Conservation (phyloP, 257 asterid species). For the Dorcoceras hygrometricum region DNA sequence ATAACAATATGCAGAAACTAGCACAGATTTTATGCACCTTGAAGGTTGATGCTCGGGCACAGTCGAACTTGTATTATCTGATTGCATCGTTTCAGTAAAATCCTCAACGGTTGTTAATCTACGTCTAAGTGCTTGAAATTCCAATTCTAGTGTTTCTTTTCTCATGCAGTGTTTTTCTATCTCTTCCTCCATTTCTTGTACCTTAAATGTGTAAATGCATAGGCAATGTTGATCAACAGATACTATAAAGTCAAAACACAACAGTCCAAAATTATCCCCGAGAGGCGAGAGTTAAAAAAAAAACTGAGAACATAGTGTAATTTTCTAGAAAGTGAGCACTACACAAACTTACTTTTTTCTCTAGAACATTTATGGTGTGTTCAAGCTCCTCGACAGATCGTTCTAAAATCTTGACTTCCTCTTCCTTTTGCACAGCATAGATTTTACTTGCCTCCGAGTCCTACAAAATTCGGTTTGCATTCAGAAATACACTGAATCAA, state of each 20-base stretch:
- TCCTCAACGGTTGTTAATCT: conserved; percentile 67
- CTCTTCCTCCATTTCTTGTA: conserved; percentile 79
- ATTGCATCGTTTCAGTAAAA: conserved; percentile 51
- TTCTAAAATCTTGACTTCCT: conserved; percentile 83
- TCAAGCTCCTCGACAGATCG: conserved; percentile 88
- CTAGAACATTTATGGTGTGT: conserved; percentile 77
- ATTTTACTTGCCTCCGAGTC: conserved; percentile 68
- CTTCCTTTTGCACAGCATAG: conserved; percentile 88
- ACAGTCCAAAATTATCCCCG: conserved; percentile 10
- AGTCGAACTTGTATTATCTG: conserved; percentile 41
- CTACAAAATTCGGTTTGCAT: conserved; percentile 37
- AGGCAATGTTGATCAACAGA: conserved; percentile 16
- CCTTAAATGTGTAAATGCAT: conserved; percentile 39
- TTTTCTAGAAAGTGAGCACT: conserved; percentile 15
- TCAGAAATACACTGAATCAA: conserved; percentile 25
- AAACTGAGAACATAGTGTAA: conserved; percentile 1
- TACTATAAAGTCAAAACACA: not conserved
- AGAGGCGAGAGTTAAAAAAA: not conserved
- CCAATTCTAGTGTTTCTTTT: conserved; percentile 61
- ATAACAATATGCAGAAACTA: conserved; percentile 18
- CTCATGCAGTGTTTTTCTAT: conserved; percentile 51
- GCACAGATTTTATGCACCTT: conserved; percentile 44
- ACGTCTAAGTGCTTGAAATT: conserved; percentile 61
- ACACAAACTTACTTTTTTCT: conserved; percentile 58
- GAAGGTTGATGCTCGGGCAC: conserved; percentile 37